Conservation (phyloP, 345 rosid species). For the Aquilaria sinensis region DNA sequence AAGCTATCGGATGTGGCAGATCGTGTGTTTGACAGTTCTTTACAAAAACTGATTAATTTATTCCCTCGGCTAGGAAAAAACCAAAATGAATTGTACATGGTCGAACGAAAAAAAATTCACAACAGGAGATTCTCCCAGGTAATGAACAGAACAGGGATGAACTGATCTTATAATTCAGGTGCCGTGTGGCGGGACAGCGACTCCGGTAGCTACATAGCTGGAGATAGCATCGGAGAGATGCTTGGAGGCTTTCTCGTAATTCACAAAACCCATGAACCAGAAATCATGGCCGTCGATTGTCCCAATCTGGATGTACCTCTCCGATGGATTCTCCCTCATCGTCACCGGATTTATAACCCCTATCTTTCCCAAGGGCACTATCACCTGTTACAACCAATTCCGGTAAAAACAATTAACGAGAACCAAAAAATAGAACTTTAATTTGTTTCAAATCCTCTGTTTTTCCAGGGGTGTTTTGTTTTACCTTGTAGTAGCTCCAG, state of each 20-base stretch:
- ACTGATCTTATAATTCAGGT: background rate
- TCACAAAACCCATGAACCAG: conserved; percentile 79
- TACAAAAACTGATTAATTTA: too few relatives aligned
- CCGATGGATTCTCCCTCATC: conserved; percentile 40
- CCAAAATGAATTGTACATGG: too few relatives aligned
- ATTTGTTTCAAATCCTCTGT: too few relatives aligned
- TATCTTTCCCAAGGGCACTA: conserved; percentile 40
- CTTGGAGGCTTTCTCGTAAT: conserved; percentile 49
- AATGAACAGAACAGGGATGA: too few relatives aligned
- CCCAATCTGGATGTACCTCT: conserved; percentile 48
- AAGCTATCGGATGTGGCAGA: too few relatives aligned
- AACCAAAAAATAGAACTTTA: background rate
- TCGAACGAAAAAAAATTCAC: too few relatives aligned
- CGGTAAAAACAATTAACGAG: background rate
- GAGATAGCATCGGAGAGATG: conserved; percentile 36
- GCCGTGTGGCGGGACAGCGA: conserved; percentile 16
- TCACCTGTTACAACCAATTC: conserved; percentile 22
- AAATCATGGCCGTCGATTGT: conserved; percentile 60
- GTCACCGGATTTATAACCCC: conserved; percentile 34
- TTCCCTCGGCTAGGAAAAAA: too few relatives aligned
- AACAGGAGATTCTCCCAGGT: too few relatives aligned
- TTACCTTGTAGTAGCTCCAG: conserved; percentile 62
- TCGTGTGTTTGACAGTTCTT: too few relatives aligned
- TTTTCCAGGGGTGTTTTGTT: background rate
- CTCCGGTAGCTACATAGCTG: conserved; percentile 22